Percentiles rank a stretch among this genome's conserved stretches.
These are phyloP conservation scores for Paecilomyces variotii DNA, from an alignment of 2,329 filamentous ascomycete species.

Conservation along the genomic window DNA sequence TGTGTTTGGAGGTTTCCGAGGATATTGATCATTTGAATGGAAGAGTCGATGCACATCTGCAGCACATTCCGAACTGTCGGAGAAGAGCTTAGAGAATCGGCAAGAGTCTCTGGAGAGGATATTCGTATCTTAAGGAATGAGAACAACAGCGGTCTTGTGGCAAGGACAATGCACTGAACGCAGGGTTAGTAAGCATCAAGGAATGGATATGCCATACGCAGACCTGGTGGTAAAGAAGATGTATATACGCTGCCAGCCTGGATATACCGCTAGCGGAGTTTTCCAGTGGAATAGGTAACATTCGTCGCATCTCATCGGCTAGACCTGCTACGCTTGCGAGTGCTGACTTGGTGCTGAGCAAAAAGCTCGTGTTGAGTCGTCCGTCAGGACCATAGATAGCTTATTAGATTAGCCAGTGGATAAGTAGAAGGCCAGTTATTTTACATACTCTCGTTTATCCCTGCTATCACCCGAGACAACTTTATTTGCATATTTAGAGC, in stretches of 20 bases:
- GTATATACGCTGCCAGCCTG: constrained; percentile 33
- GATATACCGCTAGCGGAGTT: constrained; percentile 33
- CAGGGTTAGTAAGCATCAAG: neutral
- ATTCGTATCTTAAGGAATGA: constrained; percentile 34
- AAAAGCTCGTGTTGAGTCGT: constrained; percentile 26
- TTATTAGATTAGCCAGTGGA: constrained; percentile 7
- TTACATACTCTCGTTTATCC: constrained; percentile 38
- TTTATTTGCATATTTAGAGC: constrained; percentile 41
- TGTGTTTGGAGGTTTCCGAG: constrained; percentile 39
- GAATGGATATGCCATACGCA: constrained; percentile 1
- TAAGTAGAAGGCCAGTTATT: neutral
- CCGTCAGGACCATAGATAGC: constrained; percentile 37
- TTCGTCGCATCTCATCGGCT: constrained; percentile 31
- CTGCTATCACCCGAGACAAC: constrained; percentile 37
- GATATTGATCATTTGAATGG: constrained; percentile 36
- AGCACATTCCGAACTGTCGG: constrained; percentile 31
- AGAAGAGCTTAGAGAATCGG: constrained; percentile 26
- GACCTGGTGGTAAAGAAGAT: constrained; percentile 36
- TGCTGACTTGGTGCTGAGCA: constrained; percentile 33
- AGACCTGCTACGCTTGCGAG: constrained; percentile 32
- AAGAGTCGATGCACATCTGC: constrained; percentile 37
- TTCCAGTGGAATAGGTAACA: constrained; percentile 30
- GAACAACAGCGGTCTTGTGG: constrained; percentile 36
- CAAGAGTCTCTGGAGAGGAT: constrained; percentile 17
- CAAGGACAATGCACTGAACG: constrained; percentile 32